phyloP scores from a whole-genome alignment of 2,329 filamentous ascomycete genomes.

The Botrytis cinerea region DNA sequence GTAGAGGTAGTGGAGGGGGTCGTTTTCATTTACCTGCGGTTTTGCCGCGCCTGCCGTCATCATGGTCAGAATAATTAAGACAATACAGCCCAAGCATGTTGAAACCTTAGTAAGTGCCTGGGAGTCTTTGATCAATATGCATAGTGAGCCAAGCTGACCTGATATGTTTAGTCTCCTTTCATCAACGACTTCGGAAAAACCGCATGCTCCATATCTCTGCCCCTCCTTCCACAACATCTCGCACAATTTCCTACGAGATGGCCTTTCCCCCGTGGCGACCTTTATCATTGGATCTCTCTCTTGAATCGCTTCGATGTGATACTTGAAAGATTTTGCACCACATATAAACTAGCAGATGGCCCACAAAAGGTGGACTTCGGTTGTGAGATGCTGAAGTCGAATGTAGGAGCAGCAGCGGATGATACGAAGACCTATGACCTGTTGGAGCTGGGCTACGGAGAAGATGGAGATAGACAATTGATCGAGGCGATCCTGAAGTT shows the following conservation, averaged over 20 bases:
- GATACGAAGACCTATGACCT: constrained; percentile 54
- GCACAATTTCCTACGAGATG: constrained; percentile 82
- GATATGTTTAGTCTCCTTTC: constrained; percentile 73
- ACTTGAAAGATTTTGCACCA: constrained; percentile 76
- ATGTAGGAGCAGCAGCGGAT: constrained; percentile 47
- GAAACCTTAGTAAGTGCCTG: constrained; percentile 61
- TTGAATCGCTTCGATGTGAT: constrained; percentile 92
- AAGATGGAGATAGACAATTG: constrained; percentile 78
- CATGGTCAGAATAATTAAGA: constrained; percentile 70
- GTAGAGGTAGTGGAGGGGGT: constrained; percentile 55
- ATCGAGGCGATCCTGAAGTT: constrained; percentile 81
- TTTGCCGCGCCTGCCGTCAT: constrained; percentile 58
- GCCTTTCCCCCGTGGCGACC: constrained; percentile 92
- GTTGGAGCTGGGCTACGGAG: constrained; percentile 60
- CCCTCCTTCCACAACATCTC: constrained; percentile 75
- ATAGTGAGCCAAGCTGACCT: constrained; percentile 27
- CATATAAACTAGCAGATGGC: constrained; percentile 77
- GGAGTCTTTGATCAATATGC: neutral
- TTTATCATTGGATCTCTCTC: constrained; percentile 97
- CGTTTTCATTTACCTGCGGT: constrained; percentile 48
- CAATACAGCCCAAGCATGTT: constrained; percentile 66
- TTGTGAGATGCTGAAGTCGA: constrained; percentile 60
- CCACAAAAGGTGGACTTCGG: constrained; percentile 79
- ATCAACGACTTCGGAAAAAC: constrained; percentile 77
- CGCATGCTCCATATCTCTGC: constrained; percentile 68